Evolutionary conservation across 495 filamentous ascomycete genomes (phyloP).

Genomic region (Opeltia flavorubescens): DNA sequence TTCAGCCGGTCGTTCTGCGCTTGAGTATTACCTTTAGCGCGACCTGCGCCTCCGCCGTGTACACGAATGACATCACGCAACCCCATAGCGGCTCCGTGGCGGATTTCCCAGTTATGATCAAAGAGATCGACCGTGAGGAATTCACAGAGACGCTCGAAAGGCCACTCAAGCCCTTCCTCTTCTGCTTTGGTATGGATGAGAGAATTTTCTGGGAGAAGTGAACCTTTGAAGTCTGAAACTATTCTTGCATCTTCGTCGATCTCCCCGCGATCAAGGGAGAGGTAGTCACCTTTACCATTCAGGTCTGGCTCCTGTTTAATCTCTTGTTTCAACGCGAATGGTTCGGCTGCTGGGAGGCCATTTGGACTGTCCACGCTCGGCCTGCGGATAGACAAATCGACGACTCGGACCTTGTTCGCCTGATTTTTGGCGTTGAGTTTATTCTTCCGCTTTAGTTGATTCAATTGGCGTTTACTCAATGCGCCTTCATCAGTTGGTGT

Average conservation of each 20-base stretch:
- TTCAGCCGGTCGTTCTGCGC: constrained; percentile 67
- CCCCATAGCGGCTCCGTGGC: constrained; percentile 95
- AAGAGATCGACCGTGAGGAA: constrained; percentile 87
- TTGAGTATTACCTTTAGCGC: constrained; percentile 52
- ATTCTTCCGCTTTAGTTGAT: constrained; percentile 82
- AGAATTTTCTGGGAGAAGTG: constrained; percentile 42
- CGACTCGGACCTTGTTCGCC: constrained; percentile 77
- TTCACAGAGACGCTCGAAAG: constrained; percentile 84
- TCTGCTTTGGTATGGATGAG: constrained; percentile 52
- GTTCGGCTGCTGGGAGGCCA: constrained; percentile 48
- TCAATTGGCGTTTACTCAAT: constrained; percentile 81
- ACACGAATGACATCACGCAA: constrained; percentile 83
- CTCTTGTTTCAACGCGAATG: constrained; percentile 53
- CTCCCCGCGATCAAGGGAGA: constrained; percentile 62
- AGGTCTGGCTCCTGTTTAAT: constrained; percentile 38
- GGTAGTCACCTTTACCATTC: constrained; percentile 55
- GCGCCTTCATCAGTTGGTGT: constrained; percentile 51
- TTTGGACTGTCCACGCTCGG: constrained; percentile 50
- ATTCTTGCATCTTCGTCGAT: constrained; percentile 82
- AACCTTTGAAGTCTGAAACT: constrained; percentile 90
- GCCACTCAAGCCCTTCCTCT: constrained; percentile 79
- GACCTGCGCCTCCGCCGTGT: constrained; percentile 83
- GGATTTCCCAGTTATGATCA: constrained; percentile 86
- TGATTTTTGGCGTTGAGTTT: constrained; percentile 74
- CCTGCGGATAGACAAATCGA: constrained; percentile 64